These are phyloP conservation scores for Pseudogymnoascus sp. DNA, from an alignment of 2,329 filamentous ascomycete genomes.

Conservation along the genomic window DNA sequence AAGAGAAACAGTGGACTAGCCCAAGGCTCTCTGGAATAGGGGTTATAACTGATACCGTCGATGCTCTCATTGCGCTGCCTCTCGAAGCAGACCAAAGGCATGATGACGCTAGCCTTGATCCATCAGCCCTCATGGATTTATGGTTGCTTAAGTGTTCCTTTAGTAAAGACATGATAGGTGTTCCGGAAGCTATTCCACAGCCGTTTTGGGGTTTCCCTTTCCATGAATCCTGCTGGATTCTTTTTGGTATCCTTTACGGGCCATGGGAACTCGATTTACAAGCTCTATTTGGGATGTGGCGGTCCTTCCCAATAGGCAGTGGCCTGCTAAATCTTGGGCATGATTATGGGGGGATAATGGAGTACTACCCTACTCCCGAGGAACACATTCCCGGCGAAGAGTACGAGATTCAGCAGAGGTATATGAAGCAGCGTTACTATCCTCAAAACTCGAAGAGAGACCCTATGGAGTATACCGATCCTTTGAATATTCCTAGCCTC, in stretches of 20 bases:
- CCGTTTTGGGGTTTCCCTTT: not conserved
- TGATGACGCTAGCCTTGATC: not conserved
- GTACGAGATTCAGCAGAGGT: not conserved
- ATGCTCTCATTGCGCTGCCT: not conserved
- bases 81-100: not conserved
- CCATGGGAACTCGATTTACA: not conserved
- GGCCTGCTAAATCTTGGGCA: not conserved
- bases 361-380: not conserved
- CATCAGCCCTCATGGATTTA: not conserved
- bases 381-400: not conserved
- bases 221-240: not conserved
- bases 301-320: not conserved
- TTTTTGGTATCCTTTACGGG: not conserved
- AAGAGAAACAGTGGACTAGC: not conserved
- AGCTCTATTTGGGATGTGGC: not conserved
- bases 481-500: not conserved
- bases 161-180: not conserved
- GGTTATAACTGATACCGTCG: not conserved
- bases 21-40: not conserved
- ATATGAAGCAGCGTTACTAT: not conserved
- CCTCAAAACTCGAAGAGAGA: not conserved
- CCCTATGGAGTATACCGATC: not conserved
- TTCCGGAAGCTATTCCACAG: not conserved
- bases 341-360: not conserved
- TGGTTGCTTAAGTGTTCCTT: not conserved